Conservation (phyloP, 768 basidiomycete genomes). For the Jaapia argillacea region DNA sequence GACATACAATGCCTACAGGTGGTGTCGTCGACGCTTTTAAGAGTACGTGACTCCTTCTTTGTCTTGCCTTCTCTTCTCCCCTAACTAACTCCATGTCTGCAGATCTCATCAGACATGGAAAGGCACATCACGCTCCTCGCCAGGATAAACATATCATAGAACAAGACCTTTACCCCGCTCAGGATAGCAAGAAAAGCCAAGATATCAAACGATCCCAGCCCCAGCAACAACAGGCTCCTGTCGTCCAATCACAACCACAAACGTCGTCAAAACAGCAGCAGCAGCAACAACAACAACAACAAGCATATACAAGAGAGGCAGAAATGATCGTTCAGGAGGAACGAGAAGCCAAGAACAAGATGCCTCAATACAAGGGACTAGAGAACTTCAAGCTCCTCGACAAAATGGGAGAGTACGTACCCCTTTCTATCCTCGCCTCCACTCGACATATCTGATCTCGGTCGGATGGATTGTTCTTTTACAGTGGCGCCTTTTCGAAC, state of each 20-base stretch:
- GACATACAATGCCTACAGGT: constrained; percentile 42
- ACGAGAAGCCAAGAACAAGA: constrained; percentile 56
- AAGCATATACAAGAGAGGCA: constrained; percentile 33
- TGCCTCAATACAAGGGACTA: constrained; percentile 82
- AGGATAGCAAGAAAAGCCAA: constrained; percentile 6
- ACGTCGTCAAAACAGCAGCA: constrained; percentile 19
- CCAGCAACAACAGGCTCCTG: constrained; percentile 15
- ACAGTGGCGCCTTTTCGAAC: constrained; percentile 93
- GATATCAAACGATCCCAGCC: constrained; percentile 15
- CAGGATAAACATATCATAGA: constrained; percentile 3
- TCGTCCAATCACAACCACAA: constrained; percentile 24
- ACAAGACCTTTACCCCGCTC: constrained; percentile 7
- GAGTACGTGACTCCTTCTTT: constrained; percentile 36
- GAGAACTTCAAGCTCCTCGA: constrained; percentile 68
- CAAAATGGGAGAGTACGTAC: constrained; percentile 92
- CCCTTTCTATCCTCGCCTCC: no score
- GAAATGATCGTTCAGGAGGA: constrained; percentile 72
- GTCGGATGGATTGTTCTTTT: constrained; percentile 13
- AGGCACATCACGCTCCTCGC: constrained; percentile 24
- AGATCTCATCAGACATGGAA: constrained; percentile 49
- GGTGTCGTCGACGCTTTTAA: constrained; percentile 83
- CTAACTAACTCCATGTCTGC: constrained; percentile 6
- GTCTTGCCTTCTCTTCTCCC: not conserved
- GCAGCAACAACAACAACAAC: constrained; percentile 20
- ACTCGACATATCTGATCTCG: constrained; percentile 5